A percentile compares a stretch with the other conserved stretches of the same genome.
These are phyloP conservation scores for Stachybotrys echinatus DNA, from an alignment of 2,329 filamentous ascomycete species.

Conservation along the genomic window DNA sequence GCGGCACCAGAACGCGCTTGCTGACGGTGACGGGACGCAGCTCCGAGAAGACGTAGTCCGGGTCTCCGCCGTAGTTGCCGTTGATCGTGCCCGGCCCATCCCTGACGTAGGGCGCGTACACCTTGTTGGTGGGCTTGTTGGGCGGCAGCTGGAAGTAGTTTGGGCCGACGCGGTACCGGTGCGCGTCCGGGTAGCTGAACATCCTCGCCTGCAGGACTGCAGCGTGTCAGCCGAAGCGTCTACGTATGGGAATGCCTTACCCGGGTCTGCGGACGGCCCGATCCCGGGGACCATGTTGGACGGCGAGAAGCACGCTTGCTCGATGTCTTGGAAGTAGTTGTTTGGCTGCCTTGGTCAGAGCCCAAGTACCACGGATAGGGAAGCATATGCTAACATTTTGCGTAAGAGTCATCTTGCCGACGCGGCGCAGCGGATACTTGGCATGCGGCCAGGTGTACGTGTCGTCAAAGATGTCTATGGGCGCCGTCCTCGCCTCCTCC, in stretches of 20 bases:
- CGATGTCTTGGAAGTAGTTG: constrained; percentile 45
- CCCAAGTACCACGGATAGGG: no score
- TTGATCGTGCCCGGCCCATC: constrained; percentile 40
- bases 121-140: constrained; percentile 27
- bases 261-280: constrained; percentile 40
- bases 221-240: no score
- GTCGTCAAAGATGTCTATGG: constrained; percentile 49
- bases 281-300: constrained; percentile 45
- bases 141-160: constrained; percentile 44
- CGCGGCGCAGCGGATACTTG: constrained; percentile 39
- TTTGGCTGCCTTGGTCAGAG: constrained; percentile 37
- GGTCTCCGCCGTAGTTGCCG: constrained; percentile 8
- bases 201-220: constrained; percentile 40
- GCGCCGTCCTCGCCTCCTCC: constrained; percentile 40
- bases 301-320: constrained; percentile 46
- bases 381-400: no score
- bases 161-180: constrained; percentile 45
- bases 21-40: no score
- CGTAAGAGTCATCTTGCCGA: constrained; percentile 47
- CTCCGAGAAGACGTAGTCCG: background rate
- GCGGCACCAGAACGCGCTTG: background rate
- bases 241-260: no score
- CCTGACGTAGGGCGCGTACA: background rate
- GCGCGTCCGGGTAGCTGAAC: constrained; percentile 44
- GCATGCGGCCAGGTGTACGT: constrained; percentile 50